A percentile compares a stretch with the other conserved stretches of the same genome.
Conservation (phyloP, 2,329 filamentous ascomycete species). For the Diplodia intermedia region DNA sequence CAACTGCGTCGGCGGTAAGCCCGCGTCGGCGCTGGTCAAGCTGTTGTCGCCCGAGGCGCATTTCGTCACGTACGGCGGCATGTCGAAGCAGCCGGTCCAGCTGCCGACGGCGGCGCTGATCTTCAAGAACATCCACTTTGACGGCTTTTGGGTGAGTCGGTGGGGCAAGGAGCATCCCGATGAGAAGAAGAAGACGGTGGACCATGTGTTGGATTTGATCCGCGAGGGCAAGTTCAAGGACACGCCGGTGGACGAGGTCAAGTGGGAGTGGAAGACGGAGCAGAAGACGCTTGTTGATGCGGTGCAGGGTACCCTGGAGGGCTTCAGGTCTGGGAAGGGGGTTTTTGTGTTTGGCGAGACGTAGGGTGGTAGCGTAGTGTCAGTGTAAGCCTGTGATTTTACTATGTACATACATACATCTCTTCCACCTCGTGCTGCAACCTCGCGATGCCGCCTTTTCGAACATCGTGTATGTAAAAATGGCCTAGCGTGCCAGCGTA, state of each 20-base stretch:
- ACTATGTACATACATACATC: neutral
- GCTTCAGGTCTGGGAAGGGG: conserved; percentile 86
- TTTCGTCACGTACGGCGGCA: conserved; percentile 93
- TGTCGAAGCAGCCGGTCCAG: conserved; percentile 85
- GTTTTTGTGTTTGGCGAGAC: conserved; percentile 77
- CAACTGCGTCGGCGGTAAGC: conserved; percentile 93
- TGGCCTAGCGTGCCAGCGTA: too few species aligned
- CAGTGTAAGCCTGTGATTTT: neutral
- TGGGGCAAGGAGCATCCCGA: conserved; percentile 81
- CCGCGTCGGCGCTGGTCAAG: conserved; percentile 79
- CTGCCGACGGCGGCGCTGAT: conserved; percentile 86
- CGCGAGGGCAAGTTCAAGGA: conserved; percentile 80
- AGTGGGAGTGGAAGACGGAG: conserved; percentile 83
- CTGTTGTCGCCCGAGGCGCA: conserved; percentile 70
- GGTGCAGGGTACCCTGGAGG: conserved; percentile 81
- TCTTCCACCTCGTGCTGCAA: neutral
- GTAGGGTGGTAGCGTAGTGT: conserved; percentile 31
- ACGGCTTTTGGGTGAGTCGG: conserved; percentile 92
- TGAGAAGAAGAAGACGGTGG: conserved; percentile 80
- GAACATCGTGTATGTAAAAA: too few species aligned
- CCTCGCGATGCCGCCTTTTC: too few species aligned
- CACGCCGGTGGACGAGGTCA: conserved; percentile 79
- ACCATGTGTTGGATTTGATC: conserved; percentile 80
- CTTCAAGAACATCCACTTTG: conserved; percentile 88
- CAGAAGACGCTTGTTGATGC: conserved; percentile 71